Base-by-base conservation (phyloP, 192 early-diverging fungal genomes). In the Podila verticillata region DNA sequence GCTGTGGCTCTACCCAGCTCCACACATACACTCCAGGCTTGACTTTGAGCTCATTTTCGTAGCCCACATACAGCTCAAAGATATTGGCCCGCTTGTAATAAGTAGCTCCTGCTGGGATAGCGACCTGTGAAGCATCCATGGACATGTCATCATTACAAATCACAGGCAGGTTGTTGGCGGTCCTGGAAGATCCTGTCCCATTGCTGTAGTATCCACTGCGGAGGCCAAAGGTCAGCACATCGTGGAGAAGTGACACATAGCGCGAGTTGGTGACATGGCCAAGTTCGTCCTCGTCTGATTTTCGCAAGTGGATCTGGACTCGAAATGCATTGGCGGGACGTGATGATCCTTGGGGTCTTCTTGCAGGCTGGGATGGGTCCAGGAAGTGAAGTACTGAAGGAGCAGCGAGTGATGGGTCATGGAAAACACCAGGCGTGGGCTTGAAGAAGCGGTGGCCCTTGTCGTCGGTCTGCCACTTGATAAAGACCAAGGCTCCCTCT, bases 11-110 rank as follows among this genome's bases (percentile, higher is more conserved):
- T 26, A 80, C 70, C 77, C 77, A 80, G 34, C 61, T 80, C 77
- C 77, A 80, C 48, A 80, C 70, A 54, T 68, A 68, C 9, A 72
- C 70, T 7, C 39, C 70, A 6, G 77, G 77, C 57, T 72, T 67
- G 32, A 80, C 77, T 66, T 80, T 80, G 13, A 80, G 66, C 57
- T 80, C 77, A 13, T 70, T 34, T 61, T 80, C 77, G 39, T 72
- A 80, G 15, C 77, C 77, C 2, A 72, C 69, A 58, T 68, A 80
- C 12, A 80, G 39, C 61, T 80, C 77, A 24, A 48, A 58, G 22
- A 80, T 48, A 30, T 61, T 49, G 1, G 64, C 70, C 13, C 61
- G 22, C 47, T 80, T 80, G 48, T 68, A 80, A 44, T 65, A 80
- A 15, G 32, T 12, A 0, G 77, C 72, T 35, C 77, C 77, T 28